Conservation (phyloP, 441 rosid species). For the Pelargonium fulgidum region DNA sequence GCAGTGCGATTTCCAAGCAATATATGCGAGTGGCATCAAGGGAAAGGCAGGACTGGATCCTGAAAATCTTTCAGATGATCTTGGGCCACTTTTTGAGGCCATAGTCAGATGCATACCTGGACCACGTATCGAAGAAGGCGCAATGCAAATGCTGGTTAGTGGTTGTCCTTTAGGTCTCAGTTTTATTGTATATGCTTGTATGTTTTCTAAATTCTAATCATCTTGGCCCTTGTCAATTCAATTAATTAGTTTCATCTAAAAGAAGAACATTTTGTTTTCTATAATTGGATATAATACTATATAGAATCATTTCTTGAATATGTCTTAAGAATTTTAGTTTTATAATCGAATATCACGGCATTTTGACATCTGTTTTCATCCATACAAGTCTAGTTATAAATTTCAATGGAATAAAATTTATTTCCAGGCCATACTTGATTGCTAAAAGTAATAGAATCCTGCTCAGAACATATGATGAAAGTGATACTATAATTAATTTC, state of each 20-base stretch:
- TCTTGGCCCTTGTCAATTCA: conserved; percentile 12
- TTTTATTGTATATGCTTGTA: conserved; percentile 8
- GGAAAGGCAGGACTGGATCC: conserved; percentile 93
- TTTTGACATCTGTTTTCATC: not conserved
- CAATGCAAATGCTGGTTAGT: conserved; percentile 99
- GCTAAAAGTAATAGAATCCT: conserved; percentile 3
- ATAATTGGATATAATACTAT: not conserved
- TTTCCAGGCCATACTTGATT: not conserved
- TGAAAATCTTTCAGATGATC: conserved; percentile 80
- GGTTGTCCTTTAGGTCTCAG: conserved; percentile 26
- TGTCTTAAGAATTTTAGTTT: not conserved
- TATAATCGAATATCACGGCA: not conserved
- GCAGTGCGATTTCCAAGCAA: conserved; percentile 96
- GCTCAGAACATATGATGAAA: not conserved
- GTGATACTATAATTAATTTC: not conserved
- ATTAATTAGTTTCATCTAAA: not conserved
- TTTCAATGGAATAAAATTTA: not conserved
- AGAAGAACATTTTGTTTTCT: not conserved
- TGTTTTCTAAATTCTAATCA: conserved; percentile 14
- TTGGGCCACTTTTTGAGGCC: conserved; percentile 84
- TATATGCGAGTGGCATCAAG: conserved; percentile 90
- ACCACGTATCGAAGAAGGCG: conserved; percentile 81
- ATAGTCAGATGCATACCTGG: conserved; percentile 96
- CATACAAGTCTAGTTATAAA: not conserved
- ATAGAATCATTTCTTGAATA: not conserved